Evolutionary conservation across 495 filamentous ascomycete species (phyloP).

Genomic region (Podospora conica): DNA sequence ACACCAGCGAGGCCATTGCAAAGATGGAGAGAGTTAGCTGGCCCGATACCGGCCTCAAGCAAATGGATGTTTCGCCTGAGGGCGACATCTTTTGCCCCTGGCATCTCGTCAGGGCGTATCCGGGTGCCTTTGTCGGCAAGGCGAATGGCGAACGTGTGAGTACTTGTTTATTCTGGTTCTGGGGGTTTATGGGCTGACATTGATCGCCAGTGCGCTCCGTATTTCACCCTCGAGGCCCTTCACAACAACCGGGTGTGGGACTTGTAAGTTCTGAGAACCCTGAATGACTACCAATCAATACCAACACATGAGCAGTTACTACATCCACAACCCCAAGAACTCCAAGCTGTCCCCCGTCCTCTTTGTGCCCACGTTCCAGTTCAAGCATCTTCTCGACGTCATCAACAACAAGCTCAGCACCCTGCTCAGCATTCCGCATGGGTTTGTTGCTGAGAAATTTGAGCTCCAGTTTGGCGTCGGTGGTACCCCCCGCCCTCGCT

Average conservation of each 20-base stretch:
- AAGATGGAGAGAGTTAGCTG: constrained; percentile 18
- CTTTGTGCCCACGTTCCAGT: constrained; percentile 58
- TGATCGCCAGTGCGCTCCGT: constrained; percentile 46
- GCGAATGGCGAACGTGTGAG: constrained; percentile 39
- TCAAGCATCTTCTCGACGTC: constrained; percentile 50
- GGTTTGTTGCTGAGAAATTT: constrained; percentile 43
- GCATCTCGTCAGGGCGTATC: constrained; percentile 51
- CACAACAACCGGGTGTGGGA: constrained; percentile 54
- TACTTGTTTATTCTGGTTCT: background rate
- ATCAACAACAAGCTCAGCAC: constrained; percentile 50
- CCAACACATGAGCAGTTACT: constrained; percentile 49
- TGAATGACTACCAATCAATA: background rate
- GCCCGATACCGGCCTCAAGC: constrained; percentile 17
- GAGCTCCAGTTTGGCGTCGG: constrained; percentile 50
- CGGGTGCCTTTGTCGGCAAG: constrained; percentile 51
- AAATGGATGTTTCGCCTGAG: constrained; percentile 24
- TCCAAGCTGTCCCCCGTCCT: constrained; percentile 46
- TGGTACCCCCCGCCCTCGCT: constrained; percentile 55
- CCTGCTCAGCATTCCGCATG: constrained; percentile 45
- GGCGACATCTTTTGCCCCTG: constrained; percentile 53
- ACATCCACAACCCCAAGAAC: constrained; percentile 48
- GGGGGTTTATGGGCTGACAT: constrained; percentile 1
- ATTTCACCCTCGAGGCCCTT: constrained; percentile 54
- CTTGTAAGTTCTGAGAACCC: constrained; percentile 51
- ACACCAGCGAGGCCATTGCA: background rate